A percentile compares a stretch with the other conserved stretches of the same genome.
These are phyloP conservation scores for Camellia granthamiana DNA, from an alignment of 148 eudicot genomes.

Conservation along the genomic window DNA sequence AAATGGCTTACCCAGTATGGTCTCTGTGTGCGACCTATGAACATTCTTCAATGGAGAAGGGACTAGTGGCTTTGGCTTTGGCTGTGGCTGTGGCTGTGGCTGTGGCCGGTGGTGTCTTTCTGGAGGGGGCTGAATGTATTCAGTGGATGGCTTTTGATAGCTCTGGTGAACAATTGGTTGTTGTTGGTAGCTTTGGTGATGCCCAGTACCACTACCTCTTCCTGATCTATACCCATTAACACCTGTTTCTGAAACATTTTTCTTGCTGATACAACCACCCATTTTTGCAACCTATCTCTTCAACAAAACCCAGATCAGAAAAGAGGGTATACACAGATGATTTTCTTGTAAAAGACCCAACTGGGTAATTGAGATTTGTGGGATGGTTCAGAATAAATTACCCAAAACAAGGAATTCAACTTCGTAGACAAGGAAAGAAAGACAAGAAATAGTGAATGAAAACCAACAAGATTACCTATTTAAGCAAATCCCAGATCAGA, in stretches of 20 bases:
- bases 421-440: neutral
- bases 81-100: constrained; percentile 16
- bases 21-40: constrained; percentile 19
- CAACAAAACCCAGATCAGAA: constrained; percentile 21
- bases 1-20: constrained; percentile 63
- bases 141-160: constrained; percentile 22
- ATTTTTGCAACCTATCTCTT: constrained; percentile 22
- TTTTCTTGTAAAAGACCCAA: constrained; percentile 2
- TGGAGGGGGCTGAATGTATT: constrained; percentile 22
- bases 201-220: constrained; percentile 15
- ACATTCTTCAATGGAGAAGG: constrained; percentile 20
- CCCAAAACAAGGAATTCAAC: neutral
- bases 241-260: constrained; percentile 24
- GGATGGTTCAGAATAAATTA: neutral
- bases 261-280: constrained; percentile 53
- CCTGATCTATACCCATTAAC: constrained; percentile 32
- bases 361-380: neutral
- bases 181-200: constrained; percentile 17
- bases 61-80: constrained; percentile 12
- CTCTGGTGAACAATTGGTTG: constrained; percentile 12
- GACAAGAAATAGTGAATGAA: neutral
- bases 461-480: neutral
- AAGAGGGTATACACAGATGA: neutral
- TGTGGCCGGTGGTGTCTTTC: constrained; percentile 17
- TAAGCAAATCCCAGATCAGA: constrained; percentile 16